Percentiles rank a stretch among this genome's conserved stretches.
These are phyloP conservation scores for Lecanicillium sp. DNA, from an alignment of 2,329 filamentous ascomycete genomes.

Conservation along the genomic window DNA sequence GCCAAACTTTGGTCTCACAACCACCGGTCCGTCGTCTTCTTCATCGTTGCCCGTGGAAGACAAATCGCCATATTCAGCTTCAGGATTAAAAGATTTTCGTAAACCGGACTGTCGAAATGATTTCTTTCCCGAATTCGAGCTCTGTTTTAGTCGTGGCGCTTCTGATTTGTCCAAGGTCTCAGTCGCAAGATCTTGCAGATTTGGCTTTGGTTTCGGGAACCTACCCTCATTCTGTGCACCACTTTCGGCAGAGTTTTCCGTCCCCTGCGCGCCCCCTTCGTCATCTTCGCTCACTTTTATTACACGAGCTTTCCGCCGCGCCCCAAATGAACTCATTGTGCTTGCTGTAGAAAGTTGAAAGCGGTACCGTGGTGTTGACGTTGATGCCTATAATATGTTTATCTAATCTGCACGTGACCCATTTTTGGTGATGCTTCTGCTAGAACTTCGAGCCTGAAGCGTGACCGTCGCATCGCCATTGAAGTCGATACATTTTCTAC, in stretches of 20 bases:
- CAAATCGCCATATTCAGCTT: slow-evolving; percentile 25
- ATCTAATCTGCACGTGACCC: slow-evolving; percentile 44
- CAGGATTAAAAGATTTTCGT: slow-evolving; percentile 45
- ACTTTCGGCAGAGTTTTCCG: slow-evolving; percentile 15
- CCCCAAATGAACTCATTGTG: slow-evolving; percentile 46
- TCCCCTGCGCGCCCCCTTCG: slow-evolving; percentile 35
- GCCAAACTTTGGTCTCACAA: slow-evolving; percentile 39
- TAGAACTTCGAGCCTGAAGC: slow-evolving; percentile 18
- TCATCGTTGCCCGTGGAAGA: slow-evolving; percentile 28
- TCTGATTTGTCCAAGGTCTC: too few relatives aligned
- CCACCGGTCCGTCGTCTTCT: slow-evolving; percentile 37
- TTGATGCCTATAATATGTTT: slow-evolving; percentile 11
- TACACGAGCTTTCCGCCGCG: slow-evolving; percentile 65
- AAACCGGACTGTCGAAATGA: slow-evolving; percentile 50
- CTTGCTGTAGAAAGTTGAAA: slow-evolving; percentile 5
- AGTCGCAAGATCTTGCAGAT: background rate
- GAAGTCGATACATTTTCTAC: slow-evolving; percentile 6
- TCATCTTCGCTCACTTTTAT: slow-evolving; percentile 59
- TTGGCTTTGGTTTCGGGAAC: slow-evolving; percentile 14
- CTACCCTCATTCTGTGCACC: slow-evolving; percentile 27
- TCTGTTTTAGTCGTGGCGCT: background rate
- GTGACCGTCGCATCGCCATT: slow-evolving; percentile 11
- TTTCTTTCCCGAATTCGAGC: slow-evolving; percentile 37
- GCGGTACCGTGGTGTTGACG: background rate
- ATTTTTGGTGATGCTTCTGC: slow-evolving; percentile 19